phyloP scores from a whole-genome alignment of 768 basidiomycete species.

The Phlegmacium glaucopus region DNA sequence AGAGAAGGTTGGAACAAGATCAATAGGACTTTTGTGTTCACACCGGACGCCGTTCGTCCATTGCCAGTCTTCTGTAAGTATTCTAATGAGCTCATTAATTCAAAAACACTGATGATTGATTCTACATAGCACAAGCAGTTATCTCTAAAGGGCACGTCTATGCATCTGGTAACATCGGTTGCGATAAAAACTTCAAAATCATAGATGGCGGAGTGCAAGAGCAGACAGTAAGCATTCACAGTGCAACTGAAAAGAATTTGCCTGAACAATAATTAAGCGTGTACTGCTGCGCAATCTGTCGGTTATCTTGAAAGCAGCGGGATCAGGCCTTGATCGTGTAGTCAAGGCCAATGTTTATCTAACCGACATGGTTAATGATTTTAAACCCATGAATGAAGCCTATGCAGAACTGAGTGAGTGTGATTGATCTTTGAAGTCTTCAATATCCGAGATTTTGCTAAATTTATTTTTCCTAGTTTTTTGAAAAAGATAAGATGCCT shows the following conservation, averaged over 20 bases:
- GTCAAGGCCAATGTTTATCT: constrained; percentile 43
- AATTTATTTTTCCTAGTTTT: constrained; percentile 36
- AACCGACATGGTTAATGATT: constrained; percentile 33
- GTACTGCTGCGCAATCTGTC: constrained; percentile 37
- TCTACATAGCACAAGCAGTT: constrained; percentile 34
- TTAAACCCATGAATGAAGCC: constrained; percentile 36
- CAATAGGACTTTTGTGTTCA: constrained; percentile 24
- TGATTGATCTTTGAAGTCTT: background rate
- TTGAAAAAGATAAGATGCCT: constrained; percentile 40
- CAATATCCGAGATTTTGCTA: background rate
- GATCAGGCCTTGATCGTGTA: constrained; percentile 37
- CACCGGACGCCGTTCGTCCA: constrained; percentile 29
- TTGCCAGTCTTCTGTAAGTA: constrained; percentile 34
- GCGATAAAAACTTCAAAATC: constrained; percentile 27
- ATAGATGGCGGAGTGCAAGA: constrained; percentile 34
- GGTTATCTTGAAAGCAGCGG: constrained; percentile 37
- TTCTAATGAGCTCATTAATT: too few species aligned
- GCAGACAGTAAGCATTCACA: constrained; percentile 27
- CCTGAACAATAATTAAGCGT: constrained; percentile 19
- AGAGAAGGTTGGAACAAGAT: background rate
- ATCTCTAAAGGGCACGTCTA: constrained; percentile 33
- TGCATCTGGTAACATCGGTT: constrained; percentile 38
- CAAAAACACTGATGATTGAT: background rate
- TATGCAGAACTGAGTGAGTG: constrained; percentile 33
- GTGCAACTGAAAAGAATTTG: background rate